Evolutionary conservation across 225 moss, liverwort and hornwort species (phyloP).

Genomic region (Pleurozium schreberi): DNA sequence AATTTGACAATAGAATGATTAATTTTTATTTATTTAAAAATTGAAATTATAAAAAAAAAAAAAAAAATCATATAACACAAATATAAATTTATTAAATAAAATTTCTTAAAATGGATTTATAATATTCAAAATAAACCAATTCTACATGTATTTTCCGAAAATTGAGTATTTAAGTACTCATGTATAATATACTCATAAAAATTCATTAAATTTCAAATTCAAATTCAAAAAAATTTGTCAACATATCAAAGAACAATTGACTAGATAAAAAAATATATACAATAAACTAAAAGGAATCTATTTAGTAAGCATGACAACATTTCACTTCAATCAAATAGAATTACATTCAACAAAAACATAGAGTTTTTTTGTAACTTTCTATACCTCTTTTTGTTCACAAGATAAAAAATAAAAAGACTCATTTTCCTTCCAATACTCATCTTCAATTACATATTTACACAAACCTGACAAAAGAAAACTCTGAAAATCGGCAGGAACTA

Average conservation of each 20-base stretch:
- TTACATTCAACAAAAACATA: background rate
- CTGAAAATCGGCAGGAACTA: background rate
- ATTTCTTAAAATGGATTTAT: background rate
- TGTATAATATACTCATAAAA: background rate
- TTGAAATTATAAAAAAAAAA: background rate
- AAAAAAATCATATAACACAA: background rate
- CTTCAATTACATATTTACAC: background rate
- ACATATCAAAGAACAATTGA: background rate
- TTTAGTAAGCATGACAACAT: background rate
- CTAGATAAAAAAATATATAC: background rate
- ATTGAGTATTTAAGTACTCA: background rate
- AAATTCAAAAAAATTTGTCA: fast-evolving
- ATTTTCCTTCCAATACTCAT: no score
- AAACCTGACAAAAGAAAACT: no score
- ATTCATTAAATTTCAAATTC: no score
- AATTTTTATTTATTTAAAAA: no score
- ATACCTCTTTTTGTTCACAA: background rate
- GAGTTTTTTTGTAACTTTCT: no score
- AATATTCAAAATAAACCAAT: background rate
- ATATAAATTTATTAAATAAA: no score
- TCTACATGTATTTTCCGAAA: background rate
- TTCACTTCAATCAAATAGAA: background rate
- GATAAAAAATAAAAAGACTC: background rate
- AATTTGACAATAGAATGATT: background rate
- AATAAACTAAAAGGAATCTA: background rate